These are phyloP conservation scores for Clitopilus passeckerianus DNA, from an alignment of 768 basidiomycete species.

Conservation along the genomic window DNA sequence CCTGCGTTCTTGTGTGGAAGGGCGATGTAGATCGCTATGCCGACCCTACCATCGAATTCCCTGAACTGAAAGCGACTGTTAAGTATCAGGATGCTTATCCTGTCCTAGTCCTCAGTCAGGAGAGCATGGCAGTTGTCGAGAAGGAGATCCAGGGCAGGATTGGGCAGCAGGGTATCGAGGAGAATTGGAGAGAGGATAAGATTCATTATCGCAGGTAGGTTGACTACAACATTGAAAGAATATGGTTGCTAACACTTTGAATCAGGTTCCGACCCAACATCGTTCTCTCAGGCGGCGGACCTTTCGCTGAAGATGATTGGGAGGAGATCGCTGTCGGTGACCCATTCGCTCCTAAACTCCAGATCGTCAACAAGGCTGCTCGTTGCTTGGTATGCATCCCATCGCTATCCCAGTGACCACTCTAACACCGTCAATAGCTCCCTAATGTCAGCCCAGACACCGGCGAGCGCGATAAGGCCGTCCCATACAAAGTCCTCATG, in stretches of 20 bases:
- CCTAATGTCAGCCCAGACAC: conserved; percentile 68
- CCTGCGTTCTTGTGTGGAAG: conserved; percentile 64
- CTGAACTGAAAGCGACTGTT: conserved; percentile 49
- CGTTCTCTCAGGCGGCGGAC: conserved; percentile 57
- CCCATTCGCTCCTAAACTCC: conserved; percentile 34
- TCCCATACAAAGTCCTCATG: conserved; percentile 72
- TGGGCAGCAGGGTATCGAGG: conserved; percentile 41
- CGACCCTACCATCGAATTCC: conserved; percentile 48
- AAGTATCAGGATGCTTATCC: conserved; percentile 73
- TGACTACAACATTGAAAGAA: conserved; percentile 1
- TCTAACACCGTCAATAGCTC: conserved; percentile 33
- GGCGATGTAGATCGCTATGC: conserved; percentile 51
- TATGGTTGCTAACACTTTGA: not conserved
- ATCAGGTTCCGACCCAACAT: conserved; percentile 75
- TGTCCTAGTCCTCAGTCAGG: conserved; percentile 60
- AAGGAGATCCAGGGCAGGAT: conserved; percentile 39
- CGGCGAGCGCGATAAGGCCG: conserved; percentile 63
- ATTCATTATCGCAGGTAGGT: conserved; percentile 50
- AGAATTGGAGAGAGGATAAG: conserved; percentile 46
- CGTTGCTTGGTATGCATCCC: conserved; percentile 60
- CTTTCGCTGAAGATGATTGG: conserved; percentile 72
- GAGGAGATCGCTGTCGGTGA: conserved; percentile 54
- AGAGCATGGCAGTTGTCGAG: conserved; percentile 53
- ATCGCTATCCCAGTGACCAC: not conserved
- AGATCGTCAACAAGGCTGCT: conserved; percentile 62